These are phyloP conservation scores for Fusarium piperis DNA, from an alignment of 2,329 filamentous ascomycete genomes.

Conservation along the genomic window DNA sequence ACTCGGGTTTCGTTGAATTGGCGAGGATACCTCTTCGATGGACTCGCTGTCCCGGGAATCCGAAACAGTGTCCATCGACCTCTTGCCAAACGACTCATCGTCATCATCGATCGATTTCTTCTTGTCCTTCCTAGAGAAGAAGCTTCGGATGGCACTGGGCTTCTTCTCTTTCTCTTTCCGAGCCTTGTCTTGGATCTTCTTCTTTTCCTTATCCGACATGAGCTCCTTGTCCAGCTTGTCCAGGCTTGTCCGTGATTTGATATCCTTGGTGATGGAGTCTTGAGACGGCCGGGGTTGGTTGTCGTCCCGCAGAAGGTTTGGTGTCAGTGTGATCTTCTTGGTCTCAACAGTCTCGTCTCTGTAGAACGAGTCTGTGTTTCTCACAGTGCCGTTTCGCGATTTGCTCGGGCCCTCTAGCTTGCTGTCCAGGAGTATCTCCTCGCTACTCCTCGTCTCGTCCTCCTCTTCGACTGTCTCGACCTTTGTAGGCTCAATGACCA, in stretches of 20 bases:
- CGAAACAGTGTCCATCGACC: constrained; percentile 65
- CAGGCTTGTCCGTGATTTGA: constrained; percentile 71
- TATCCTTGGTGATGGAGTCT: constrained; percentile 56
- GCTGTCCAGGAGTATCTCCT: constrained; percentile 72
- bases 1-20: constrained; percentile 67
- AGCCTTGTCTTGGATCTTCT: constrained; percentile 77
- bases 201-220: constrained; percentile 76
- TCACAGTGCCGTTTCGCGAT: constrained; percentile 85
- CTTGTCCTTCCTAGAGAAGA: constrained; percentile 72
- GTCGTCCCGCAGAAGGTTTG: constrained; percentile 89
- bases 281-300: constrained; percentile 64
- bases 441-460: constrained; percentile 60
- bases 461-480: constrained; percentile 50
- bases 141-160: constrained; percentile 64
- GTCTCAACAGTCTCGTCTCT: constrained; percentile 95
- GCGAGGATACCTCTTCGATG: constrained; percentile 55
- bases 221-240: constrained; percentile 71
- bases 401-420: constrained; percentile 64
- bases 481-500: constrained; percentile 44
- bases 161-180: constrained; percentile 78
- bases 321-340: constrained; percentile 96
- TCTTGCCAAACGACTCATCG: constrained; percentile 69
- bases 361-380: constrained; percentile 97
- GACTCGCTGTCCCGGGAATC: constrained; percentile 57
- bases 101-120: constrained; percentile 66